Evolutionary conservation across 1,284 basidiomycete species (phyloP).

Genomic region (Naganishia liquefaciens): DNA sequence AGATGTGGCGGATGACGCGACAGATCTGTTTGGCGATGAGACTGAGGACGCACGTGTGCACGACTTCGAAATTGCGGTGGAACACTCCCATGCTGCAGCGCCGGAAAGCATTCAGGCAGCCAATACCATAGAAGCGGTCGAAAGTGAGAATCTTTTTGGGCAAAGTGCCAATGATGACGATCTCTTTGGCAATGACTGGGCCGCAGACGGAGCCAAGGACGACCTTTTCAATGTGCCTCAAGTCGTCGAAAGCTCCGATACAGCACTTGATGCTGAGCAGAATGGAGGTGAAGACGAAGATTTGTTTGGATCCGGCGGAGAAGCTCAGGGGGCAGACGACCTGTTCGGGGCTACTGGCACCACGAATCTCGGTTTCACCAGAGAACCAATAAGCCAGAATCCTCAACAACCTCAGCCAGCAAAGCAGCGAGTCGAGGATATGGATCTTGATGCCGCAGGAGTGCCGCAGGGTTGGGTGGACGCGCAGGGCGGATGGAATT

Average conservation of each 20-base stretch:
- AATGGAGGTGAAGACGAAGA: background rate
- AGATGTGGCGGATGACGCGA: too few species aligned
- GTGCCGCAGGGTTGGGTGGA: conserved; percentile 35
- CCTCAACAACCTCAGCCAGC: background rate
- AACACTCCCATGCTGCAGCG: background rate
- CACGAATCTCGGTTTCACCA: background rate
- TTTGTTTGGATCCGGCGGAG: background rate
- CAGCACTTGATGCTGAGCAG: too few species aligned
- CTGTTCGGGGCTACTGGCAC: conserved; percentile 3
- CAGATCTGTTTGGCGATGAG: conserved; percentile 12
- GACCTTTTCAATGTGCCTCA: conserved; percentile 7
- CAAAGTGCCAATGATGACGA: conserved; percentile 14
- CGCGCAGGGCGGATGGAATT: conserved; percentile 31
- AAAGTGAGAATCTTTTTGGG: conserved; percentile 14
- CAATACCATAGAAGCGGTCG: background rate
- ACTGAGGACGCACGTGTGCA: background rate
- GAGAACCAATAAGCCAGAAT: background rate
- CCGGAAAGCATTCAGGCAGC: background rate
- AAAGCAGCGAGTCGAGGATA: conserved; percentile 21
- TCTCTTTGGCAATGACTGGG: conserved; percentile 13
- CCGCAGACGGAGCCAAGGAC: background rate
- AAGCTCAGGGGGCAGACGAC: background rate
- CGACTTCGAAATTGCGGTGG: conserved; percentile 28
- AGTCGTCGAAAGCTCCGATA: background rate
- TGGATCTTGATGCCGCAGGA: conserved; percentile 32